These are phyloP conservation scores for Penicillium nucicola DNA, from an alignment of 495 filamentous ascomycete species.

Conservation along the genomic window DNA sequence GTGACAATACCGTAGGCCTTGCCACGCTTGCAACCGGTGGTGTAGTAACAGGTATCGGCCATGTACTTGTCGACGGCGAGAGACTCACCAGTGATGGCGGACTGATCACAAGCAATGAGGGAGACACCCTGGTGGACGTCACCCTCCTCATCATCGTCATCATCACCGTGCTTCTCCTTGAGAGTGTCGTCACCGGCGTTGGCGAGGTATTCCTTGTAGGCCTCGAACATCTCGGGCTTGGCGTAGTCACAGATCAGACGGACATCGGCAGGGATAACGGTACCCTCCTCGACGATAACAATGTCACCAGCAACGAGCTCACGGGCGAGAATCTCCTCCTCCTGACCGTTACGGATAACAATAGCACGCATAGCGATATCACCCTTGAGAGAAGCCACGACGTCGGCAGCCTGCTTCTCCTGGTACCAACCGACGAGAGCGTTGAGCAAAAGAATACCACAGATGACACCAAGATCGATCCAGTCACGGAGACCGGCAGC, in stretches of 20 bases:
- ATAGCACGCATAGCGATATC: constrained; percentile 78
- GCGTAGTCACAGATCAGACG: constrained; percentile 75
- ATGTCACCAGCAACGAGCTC: constrained; percentile 82
- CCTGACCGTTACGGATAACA: constrained; percentile 68
- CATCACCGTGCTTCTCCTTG: constrained; percentile 60
- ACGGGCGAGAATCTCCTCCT: constrained; percentile 71
- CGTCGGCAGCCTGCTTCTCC: constrained; percentile 82
- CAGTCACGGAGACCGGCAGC: constrained; percentile 78
- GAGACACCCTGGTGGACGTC: constrained; percentile 60
- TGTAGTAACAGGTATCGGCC: constrained; percentile 69
- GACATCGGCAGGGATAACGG: constrained; percentile 70
- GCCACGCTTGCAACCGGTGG: constrained; percentile 75
- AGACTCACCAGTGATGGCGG: constrained; percentile 75
- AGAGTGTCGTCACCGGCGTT: constrained; percentile 55
- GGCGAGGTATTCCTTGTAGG: constrained; percentile 66
- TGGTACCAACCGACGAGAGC: constrained; percentile 82
- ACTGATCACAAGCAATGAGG: constrained; percentile 68
- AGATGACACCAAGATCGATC: constrained; percentile 84
- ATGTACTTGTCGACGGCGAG: constrained; percentile 78
- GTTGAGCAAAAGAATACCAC: constrained; percentile 78
- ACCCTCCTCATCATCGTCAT: constrained; percentile 54
- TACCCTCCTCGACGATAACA: constrained; percentile 74
- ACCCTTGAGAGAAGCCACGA: constrained; percentile 76
- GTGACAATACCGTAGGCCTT: constrained; percentile 67
- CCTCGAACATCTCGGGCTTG: constrained; percentile 65